Evolutionary conservation across 2,329 filamentous ascomycete species (phyloP).

Genomic region (Fusarium circinatum): DNA sequence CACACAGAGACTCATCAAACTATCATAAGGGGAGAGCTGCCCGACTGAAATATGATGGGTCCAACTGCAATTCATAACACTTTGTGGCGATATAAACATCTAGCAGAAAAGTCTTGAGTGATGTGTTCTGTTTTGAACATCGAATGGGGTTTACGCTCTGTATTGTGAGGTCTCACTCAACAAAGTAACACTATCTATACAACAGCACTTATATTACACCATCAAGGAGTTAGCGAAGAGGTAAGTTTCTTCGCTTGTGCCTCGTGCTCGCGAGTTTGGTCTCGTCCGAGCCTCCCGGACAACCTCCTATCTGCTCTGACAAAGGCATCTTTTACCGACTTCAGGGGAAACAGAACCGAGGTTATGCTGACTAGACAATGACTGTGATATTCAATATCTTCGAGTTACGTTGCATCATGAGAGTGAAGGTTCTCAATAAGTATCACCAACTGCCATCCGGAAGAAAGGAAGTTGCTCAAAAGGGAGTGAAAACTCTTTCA

Average conservation of each 20-base stretch:
- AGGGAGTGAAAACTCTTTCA: slow-evolving; percentile 8
- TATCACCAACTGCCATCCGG: slow-evolving; percentile 16
- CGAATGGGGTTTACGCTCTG: background rate
- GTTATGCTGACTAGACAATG: background rate
- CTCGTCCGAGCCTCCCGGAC: background rate
- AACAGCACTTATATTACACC: no score
- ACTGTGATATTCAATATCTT: background rate
- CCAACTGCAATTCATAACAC: background rate
- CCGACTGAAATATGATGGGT: background rate
- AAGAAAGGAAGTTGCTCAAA: slow-evolving; percentile 38
- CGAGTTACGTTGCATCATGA: slow-evolving; percentile 18
- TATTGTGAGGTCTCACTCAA: background rate
- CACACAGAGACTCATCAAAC: background rate
- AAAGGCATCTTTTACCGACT: background rate
- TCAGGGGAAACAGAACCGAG: slow-evolving; percentile 21
- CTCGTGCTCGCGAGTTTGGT: background rate
- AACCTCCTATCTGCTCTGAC: background rate
- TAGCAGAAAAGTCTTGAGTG: no score
- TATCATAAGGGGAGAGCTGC: background rate
- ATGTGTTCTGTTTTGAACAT: background rate
- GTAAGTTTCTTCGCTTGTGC: background rate
- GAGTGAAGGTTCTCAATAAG: slow-evolving; percentile 4
- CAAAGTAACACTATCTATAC: background rate
- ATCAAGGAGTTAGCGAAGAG: background rate
- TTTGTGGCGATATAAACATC: background rate